Evolutionary conservation across 2,329 filamentous ascomycete species (phyloP).

Genomic region (Beauveria sp.): DNA sequence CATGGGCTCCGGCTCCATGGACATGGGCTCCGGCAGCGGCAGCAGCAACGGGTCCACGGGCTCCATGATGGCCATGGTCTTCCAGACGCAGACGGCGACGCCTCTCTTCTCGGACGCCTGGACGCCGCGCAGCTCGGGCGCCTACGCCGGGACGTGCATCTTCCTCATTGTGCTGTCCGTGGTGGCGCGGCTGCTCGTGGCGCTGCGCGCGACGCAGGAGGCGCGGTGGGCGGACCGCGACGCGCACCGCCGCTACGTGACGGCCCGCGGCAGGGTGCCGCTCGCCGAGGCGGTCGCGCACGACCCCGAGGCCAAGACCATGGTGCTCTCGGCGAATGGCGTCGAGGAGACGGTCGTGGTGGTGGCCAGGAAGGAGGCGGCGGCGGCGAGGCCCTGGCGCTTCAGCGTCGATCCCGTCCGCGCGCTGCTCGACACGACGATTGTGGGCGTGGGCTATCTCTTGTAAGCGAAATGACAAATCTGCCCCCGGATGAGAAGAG

Average conservation of each 20-base stretch:
- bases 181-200: slow-evolving; percentile 62
- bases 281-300: slow-evolving; percentile 51
- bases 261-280: slow-evolving; percentile 57
- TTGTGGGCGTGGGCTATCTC: slow-evolving; percentile 73
- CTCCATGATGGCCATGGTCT: slow-evolving; percentile 38
- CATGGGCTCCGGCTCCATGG: slow-evolving; percentile 5
- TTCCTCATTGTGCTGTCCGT: slow-evolving; percentile 75
- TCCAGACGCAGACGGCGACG: slow-evolving; percentile 48
- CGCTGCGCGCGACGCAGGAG: slow-evolving; percentile 58
- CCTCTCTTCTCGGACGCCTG: slow-evolving; percentile 57
- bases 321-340: slow-evolving; percentile 65
- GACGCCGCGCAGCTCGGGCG: slow-evolving; percentile 61
- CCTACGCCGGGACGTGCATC: slow-evolving; percentile 85
- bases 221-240: slow-evolving; percentile 62
- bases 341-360: slow-evolving; percentile 74
- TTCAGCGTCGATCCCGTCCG: slow-evolving; percentile 72
- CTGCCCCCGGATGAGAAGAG: not conserved
- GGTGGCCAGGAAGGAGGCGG: slow-evolving; percentile 49
- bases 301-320: slow-evolving; percentile 56
- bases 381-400: slow-evolving; percentile 62
- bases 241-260: slow-evolving; percentile 67
- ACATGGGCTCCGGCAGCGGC: not conserved
- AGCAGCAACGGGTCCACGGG: not conserved
- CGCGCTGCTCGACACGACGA: slow-evolving; percentile 60
- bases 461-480: slow-evolving; percentile 55